These are phyloP conservation scores for Hortiboletus rubellus DNA, from an alignment of 1,284 basidiomycete species.

Conservation along the genomic window DNA sequence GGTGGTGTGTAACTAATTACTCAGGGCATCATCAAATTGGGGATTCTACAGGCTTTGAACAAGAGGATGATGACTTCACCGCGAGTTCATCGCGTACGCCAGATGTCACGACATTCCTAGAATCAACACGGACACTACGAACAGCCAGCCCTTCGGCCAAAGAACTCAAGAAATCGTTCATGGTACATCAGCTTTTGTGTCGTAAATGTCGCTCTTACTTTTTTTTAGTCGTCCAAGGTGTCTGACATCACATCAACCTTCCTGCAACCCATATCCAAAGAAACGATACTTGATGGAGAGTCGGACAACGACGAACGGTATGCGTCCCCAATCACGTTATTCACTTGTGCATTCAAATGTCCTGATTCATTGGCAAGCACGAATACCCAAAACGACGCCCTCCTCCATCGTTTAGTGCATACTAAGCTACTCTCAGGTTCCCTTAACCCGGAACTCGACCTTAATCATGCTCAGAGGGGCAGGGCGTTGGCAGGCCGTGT, in stretches of 20 bases:
- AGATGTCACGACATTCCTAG: slow-evolving; percentile 60
- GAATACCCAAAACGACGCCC: slow-evolving; percentile 70
- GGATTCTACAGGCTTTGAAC: slow-evolving; percentile 36
- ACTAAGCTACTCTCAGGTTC: slow-evolving; percentile 75
- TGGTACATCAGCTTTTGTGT: slow-evolving; percentile 47
- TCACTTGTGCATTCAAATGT: neutral
- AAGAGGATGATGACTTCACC: slow-evolving; percentile 45
- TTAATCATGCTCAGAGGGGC: slow-evolving; percentile 63
- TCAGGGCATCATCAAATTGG: neutral
- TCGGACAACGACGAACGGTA: slow-evolving; percentile 41
- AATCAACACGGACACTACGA: slow-evolving; percentile 31
- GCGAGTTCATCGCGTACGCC: slow-evolving; percentile 34
- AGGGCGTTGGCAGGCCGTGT: slow-evolving; percentile 75
- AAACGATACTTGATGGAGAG: slow-evolving; percentile 50
- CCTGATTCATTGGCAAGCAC: slow-evolving; percentile 45
- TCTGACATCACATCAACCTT: slow-evolving; percentile 51
- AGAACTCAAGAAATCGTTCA: slow-evolving; percentile 62
- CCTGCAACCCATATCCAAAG: slow-evolving; percentile 23
- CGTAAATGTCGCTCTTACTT: neutral
- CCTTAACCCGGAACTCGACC: slow-evolving; percentile 55
- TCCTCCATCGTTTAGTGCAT: slow-evolving; percentile 74
- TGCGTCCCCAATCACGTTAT: neutral
- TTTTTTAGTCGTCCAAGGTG: slow-evolving; percentile 70
- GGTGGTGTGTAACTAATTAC: slow-evolving; percentile 13
- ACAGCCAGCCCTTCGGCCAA: slow-evolving; percentile 36